These are phyloP conservation scores for Candida sanyiensis DNA, from an alignment of 805 yeast genomes.

Conservation along the genomic window DNA sequence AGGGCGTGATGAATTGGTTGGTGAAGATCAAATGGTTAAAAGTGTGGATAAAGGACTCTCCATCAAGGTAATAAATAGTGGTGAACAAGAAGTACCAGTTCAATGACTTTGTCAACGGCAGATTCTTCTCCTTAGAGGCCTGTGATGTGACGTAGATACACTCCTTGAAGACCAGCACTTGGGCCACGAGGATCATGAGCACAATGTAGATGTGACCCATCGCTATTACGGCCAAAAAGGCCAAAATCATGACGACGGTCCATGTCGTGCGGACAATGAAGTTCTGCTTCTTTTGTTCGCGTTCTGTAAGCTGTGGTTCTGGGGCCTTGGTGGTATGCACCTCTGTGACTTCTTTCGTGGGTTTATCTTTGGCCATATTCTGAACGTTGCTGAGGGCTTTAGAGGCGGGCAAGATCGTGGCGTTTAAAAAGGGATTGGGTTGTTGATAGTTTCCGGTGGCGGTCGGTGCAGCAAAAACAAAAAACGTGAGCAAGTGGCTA, in stretches of 20 bases:
- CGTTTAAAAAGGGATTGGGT: no score
- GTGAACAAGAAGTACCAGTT: slow-evolving; percentile 90
- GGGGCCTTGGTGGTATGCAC: no score
- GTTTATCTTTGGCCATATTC: not conserved
- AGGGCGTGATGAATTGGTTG: slow-evolving; percentile 46
- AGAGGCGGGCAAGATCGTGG: no score
- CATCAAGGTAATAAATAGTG: slow-evolving; percentile 86
- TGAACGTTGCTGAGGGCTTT: no score
- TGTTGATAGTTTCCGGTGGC: no score
- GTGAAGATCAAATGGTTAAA: slow-evolving; percentile 48
- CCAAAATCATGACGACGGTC: slow-evolving; percentile 86
- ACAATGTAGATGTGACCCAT: slow-evolving; percentile 86
- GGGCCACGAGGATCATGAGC: slow-evolving; percentile 62
- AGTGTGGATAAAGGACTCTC: slow-evolving; percentile 70
- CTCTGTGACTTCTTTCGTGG: not conserved
- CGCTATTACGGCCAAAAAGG: slow-evolving; percentile 62
- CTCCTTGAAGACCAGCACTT: slow-evolving; percentile 83
- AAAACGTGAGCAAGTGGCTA: no score
- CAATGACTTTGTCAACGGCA: slow-evolving; percentile 76
- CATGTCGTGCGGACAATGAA: slow-evolving; percentile 85
- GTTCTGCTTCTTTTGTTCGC: slow-evolving; percentile 69
- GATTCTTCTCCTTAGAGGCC: slow-evolving; percentile 75
- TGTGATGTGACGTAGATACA: slow-evolving; percentile 78
- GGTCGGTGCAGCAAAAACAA: no score
- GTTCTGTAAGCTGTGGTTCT: slow-evolving; percentile 5